phyloP scores from a whole-genome alignment of 2,329 filamentous ascomycete genomes.

The Corniculantispora saksenae region DNA sequence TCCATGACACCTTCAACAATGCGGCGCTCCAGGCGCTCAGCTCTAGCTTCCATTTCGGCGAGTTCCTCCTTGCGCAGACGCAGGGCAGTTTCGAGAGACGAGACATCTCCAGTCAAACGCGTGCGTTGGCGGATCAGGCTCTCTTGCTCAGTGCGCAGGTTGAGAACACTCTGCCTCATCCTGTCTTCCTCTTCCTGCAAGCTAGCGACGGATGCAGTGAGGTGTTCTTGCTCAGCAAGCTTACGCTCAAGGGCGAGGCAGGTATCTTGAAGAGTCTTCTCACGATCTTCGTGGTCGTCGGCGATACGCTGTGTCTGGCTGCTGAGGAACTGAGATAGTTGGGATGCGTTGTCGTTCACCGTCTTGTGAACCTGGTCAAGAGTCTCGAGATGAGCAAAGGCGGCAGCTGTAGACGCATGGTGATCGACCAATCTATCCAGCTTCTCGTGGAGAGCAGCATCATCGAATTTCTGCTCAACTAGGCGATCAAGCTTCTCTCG shows the following conservation, averaged over 20 bases:
- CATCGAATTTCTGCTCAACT: constrained; percentile 23
- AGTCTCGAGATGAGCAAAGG: constrained; percentile 74
- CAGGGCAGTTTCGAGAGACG: constrained; percentile 86
- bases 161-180: constrained; percentile 56
- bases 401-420: constrained; percentile 65
- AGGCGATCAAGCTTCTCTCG: constrained; percentile 29
- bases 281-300: constrained; percentile 76
- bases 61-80: constrained; percentile 88
- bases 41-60: constrained; percentile 84
- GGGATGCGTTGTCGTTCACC: constrained; percentile 79
- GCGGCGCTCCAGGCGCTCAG: constrained; percentile 84
- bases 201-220: constrained; percentile 56
- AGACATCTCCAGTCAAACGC: constrained; percentile 80
- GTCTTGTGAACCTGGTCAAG: constrained; percentile 88
- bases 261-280: constrained; percentile 78
- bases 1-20: constrained; percentile 96
- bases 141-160: constrained; percentile 70
- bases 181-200: constrained; percentile 55
- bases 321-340: constrained; percentile 80
- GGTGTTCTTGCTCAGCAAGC: constrained; percentile 63
- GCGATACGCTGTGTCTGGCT: constrained; percentile 73
- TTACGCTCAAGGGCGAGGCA: constrained; percentile 78
- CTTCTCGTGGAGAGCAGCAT: constrained; percentile 26
- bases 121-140: constrained; percentile 76
- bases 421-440: constrained; percentile 39